Base-by-base conservation (phyloP, 768 basidiomycete species). In the Amanita polypyramis region DNA sequence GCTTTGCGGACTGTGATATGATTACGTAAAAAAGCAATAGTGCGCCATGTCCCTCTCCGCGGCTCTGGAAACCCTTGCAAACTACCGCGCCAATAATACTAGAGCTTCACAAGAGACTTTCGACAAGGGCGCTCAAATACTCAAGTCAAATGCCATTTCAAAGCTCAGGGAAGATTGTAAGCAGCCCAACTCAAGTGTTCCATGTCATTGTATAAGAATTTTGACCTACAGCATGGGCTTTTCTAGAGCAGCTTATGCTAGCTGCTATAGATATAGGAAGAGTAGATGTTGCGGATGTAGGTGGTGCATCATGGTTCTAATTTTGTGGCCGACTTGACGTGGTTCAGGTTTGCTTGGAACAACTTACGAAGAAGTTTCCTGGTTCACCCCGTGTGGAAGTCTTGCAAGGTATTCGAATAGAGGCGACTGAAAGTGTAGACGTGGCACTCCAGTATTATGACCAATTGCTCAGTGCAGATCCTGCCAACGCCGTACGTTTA, bases 181-280 rank as follows among this genome's bases (percentile, higher is more conserved):
- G 65, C 51, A 15, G 23, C 2, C 8, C 9, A 7, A 11, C 12
- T 27, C 6, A 9, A 12, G 11, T 15, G 10, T 34, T 36, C 23
- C 12, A 5, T 45, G 43, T 35, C 19, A 10, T 14, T 21, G 33
- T 9, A n/a, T 12, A 40, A 20, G 12, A 19, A 34, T 5, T 35
- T 32, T 1, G 21, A 8, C 35, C 4, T 51, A 37, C 56, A 91
- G 91, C 73, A 25, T 92, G 87, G 88, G 73, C 74, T 9, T 81
- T 87, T 52, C 63, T 89, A 6, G 93, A 95, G 57, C 88, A 92
- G 56, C 70, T 92, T 2, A 74, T 79, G 2, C 62, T 89, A 42
- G 87, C 92, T 2, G 74, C 91, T 3, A 67, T 91, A 43, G 89
- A 94, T 54, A 66, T 83, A 10, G 87, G 84, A 21, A 69, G 80